Base-by-base conservation (phyloP, 2,329 filamentous ascomycete species). In the Botryotinia convoluta region DNA sequence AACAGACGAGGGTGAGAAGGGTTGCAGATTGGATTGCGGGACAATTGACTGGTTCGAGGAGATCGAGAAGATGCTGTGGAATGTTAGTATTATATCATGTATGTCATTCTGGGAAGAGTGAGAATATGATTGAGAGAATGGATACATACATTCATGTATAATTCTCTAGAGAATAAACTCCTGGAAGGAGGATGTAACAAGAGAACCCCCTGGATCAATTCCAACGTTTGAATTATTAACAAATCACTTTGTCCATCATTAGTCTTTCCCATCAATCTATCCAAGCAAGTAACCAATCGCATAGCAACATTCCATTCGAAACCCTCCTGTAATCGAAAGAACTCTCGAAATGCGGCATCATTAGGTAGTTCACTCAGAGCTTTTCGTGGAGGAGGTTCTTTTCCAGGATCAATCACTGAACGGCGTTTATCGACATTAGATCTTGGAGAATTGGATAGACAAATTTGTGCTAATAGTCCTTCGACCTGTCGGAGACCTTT, bases 231-330 rank as follows among this genome's bases (percentile, higher is more conserved):
- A 78, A 98, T 88, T 78, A 98, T 97, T 79, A 98, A 87, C 74
- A 95, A 85, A 81, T 98, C 94, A 80, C 95, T 96, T 77, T 93
- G 91, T 59, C 92, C 93, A 79, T 94, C 91, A 81, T 90, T 91
- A 70, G 91, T 90, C 84, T 94, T 94, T 62, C 93, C 94, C 79
- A 98, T 87, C 67, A 98, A 87, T 73, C 93, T 88, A 82, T 98
- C 94, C 61, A 98, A 89, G 73, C 93, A 97, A 71, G 91, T 90
- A 75, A 97, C 91, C 74, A 98, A 87, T 74, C 94, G 91, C 83
- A 94, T 90, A 22, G 94, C 92, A 72, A 98, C 93, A 84, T 99
- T 99, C 93, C 94, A 98, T 84, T 98, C 94, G 81, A 99, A 99
- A 4, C 95, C 93, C 81, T 98, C 95, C 82, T 99, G 96, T 77